Percentiles rank a stretch among this genome's conserved stretches.
phyloP scores from a whole-genome alignment of 768 basidiomycete species.

The Dioszegia hungarica region DNA sequence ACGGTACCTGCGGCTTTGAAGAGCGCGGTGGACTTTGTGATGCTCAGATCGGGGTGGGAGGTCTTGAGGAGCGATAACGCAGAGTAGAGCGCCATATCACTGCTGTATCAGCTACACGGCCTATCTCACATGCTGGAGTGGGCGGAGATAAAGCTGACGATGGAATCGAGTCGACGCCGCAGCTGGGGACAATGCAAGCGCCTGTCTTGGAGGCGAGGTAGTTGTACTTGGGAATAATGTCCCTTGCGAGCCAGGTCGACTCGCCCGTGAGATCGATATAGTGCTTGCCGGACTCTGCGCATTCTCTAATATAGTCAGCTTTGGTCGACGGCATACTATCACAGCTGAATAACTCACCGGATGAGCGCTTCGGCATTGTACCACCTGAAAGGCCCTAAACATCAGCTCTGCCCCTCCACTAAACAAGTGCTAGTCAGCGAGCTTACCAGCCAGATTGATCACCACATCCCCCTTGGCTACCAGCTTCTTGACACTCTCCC shows the following conservation, averaged over 20 bases:
- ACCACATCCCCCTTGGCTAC: constrained; percentile 33
- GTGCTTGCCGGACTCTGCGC: constrained; percentile 67
- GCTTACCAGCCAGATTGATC: constrained; percentile 46
- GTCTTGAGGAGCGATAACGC: constrained; percentile 65
- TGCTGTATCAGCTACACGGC: constrained; percentile 10
- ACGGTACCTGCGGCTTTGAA: constrained; percentile 53
- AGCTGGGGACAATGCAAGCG: constrained; percentile 71
- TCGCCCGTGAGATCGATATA: constrained; percentile 71
- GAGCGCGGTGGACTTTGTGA: constrained; percentile 54
- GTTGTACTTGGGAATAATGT: constrained; percentile 57
- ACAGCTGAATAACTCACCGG: constrained; percentile 18
- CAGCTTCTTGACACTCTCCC: constrained; percentile 24
- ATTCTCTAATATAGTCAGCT: constrained; percentile 55
- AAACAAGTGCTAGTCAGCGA: background rate
- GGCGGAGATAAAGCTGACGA: constrained; percentile 26
- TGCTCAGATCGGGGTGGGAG: constrained; percentile 49
- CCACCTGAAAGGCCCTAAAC: constrained; percentile 36
- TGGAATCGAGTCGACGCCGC: constrained; percentile 56
- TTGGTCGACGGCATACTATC: background rate
- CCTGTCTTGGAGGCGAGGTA: constrained; percentile 65
- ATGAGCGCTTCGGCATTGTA: constrained; percentile 45
- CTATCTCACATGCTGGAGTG: too few relatives aligned
- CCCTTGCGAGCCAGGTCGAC: constrained; percentile 22
- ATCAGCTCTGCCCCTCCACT: background rate
- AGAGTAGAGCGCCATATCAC: constrained; percentile 64